Evolutionary conservation across 2,329 filamentous ascomycete genomes (phyloP), one percentile per base, ranked within the genome.

Genomic region (Aspergillus sp.): DNA sequence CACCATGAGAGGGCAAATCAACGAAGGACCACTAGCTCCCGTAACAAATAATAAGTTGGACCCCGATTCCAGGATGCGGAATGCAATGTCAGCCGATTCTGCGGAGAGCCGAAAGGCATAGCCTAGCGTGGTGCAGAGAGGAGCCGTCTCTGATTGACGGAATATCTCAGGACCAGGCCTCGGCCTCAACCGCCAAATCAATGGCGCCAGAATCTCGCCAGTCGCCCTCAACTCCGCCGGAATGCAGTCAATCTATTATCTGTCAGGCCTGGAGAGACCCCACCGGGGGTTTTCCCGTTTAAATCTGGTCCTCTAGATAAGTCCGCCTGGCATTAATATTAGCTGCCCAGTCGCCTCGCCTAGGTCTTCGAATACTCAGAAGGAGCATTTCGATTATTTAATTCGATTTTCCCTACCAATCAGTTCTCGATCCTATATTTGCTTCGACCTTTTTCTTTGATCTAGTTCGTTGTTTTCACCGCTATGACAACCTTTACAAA

Each of bases 401-500:
- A 15, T 50, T 35, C 17, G 31, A 49, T 48, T 55, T 50, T 45
- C 37, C 27, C 44, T 59, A 43, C 59, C 50, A 62, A 57, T 62
- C 57, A 51, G 31, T 55, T 40, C 17, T 31, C 46, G 56, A 41
- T 14, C 19, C 48, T 17, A 27, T 4, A 17, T 35, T 27, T 33
- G 35, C 33, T 31, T 48, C 43, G 52, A 40, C 31, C 19, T 40
- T 7, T 12, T 17, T 48, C 33, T 23, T 43, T 45, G 52, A 23
- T 55, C 51, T 50, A 46, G 17, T 25, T 53, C 31, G 35, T 21
- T 40, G 21, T 55, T 52, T 40, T 46, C 41, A 19, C 55, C 59
- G 73, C 50, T 52, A 91, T 91, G 89, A 85, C 89, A 9, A 89
- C 86, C 47, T 91, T 90, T 69, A 91, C 89, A 23, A 85, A 84